These are phyloP conservation scores for Claviceps digitariae DNA, from an alignment of 2,329 filamentous ascomycete species.

Conservation along the genomic window DNA sequence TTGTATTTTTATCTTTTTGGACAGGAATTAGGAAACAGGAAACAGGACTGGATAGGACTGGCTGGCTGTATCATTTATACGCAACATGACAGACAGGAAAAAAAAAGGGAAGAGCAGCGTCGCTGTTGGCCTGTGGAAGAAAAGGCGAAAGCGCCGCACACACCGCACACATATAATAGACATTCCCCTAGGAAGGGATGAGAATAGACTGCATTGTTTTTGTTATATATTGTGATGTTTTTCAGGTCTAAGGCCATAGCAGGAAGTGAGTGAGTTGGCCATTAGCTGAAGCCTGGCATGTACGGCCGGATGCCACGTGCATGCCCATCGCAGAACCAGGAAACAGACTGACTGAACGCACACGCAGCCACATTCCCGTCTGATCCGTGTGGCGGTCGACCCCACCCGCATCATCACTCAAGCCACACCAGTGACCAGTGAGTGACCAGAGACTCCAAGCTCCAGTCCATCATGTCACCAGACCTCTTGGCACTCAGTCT, in stretches of 20 bases:
- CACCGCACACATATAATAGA: too few relatives aligned
- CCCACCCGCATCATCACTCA: neutral
- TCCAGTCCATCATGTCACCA: neutral
- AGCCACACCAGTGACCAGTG: neutral
- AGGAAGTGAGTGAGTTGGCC: too few relatives aligned
- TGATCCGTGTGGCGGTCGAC: too few relatives aligned
- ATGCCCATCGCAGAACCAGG: too few relatives aligned
- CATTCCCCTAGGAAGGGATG: neutral
- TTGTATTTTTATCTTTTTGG: neutral
- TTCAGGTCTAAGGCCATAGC: too few relatives aligned
- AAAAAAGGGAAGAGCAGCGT: neutral
- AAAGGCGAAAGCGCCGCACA: neutral
- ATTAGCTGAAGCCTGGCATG: too few relatives aligned
- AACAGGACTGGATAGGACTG: neutral
- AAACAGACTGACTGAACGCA: too few relatives aligned
- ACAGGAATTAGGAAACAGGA: neutral
- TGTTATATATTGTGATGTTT: neutral
- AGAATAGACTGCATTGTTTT: slow-evolving; percentile 3
- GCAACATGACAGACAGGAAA: neutral
- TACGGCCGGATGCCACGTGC: too few relatives aligned
- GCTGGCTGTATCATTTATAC: slow-evolving; percentile 1
- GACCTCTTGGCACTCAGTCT: neutral
- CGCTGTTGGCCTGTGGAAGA: neutral
- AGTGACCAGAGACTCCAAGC: neutral
- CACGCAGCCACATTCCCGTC: too few relatives aligned